Evolutionary conservation across 345 rosid genomes (phyloP).

Genomic region (Salix brachista): DNA sequence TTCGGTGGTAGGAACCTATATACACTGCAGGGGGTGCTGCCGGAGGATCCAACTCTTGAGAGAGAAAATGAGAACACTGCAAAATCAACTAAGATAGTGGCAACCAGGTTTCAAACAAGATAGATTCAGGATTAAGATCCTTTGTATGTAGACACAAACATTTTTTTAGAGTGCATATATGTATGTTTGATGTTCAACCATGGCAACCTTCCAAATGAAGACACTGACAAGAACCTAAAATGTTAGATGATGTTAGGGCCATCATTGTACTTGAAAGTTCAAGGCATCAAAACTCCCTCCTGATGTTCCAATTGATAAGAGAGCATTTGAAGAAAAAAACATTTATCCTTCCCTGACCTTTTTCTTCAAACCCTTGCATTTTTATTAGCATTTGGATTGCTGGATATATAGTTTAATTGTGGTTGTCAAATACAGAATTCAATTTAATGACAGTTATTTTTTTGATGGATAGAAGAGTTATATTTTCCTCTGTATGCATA

Average conservation of each 20-base stretch:
- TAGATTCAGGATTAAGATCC: neutral
- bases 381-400: neutral
- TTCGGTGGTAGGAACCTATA: neutral
- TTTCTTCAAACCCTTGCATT: neutral
- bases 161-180: neutral
- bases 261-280: neutral
- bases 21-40: neutral
- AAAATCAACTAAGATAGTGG: neutral
- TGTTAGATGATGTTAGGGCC: neutral
- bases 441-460: neutral
- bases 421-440: neutral
- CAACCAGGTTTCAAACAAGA: neutral
- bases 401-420: too few species aligned
- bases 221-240: neutral
- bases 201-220: neutral
- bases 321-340: too few species aligned
- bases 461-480: too few species aligned
- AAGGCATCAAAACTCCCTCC: neutral
- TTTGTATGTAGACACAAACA: neutral
- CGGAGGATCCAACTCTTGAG: neutral
- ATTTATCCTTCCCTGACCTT: neutral
- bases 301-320: neutral
- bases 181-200: neutral
- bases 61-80: neutral
- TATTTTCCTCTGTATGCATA: too few species aligned